These are phyloP conservation scores for Leishmania braziliensis DNA, from an alignment of 208 protist genomes.

Conservation along the genomic window DNA sequence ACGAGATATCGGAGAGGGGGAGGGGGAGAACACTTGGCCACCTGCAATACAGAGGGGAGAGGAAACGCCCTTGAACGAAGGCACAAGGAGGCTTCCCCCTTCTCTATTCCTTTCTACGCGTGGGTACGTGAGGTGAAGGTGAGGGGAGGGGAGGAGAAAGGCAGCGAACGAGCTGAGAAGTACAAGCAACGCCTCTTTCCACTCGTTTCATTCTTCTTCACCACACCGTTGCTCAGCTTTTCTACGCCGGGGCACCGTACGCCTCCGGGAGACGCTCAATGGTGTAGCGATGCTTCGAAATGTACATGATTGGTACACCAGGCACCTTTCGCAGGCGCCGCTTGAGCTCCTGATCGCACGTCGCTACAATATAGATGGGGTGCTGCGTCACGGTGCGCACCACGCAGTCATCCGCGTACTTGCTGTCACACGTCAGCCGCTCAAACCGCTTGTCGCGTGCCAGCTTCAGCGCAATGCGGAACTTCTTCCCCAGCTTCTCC, in stretches of 20 bases:
- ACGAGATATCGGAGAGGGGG: not conserved
- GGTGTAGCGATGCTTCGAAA: constrained; percentile 96
- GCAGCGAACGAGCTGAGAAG: not conserved
- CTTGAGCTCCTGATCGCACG: constrained; percentile 97
- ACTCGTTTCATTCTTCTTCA: not conserved
- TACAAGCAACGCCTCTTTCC: not conserved
- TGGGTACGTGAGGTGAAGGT: not conserved
- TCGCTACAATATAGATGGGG: constrained; percentile 94
- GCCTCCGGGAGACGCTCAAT: constrained; percentile 98
- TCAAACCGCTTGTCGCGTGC: constrained; percentile 98
- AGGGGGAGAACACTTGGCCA: not conserved
- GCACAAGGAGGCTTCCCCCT: not conserved
- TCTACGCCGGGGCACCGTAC: constrained; percentile 70
- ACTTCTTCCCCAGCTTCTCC: constrained; percentile 98
- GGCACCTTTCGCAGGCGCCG: constrained; percentile 97
- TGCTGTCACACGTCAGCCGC: constrained; percentile 96
- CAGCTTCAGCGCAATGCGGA: constrained; percentile 92
- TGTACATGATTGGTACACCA: constrained; percentile 99
- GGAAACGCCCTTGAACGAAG: not conserved
- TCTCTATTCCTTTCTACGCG: not conserved
- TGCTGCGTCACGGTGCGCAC: constrained; percentile 94
- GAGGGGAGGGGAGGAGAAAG: too few species aligned
- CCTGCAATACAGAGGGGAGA: not conserved
- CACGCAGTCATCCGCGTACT: constrained; percentile 99
- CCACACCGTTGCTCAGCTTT: not conserved